Percentiles rank a stretch among this genome's conserved stretches.
Conservation (phyloP, 108 stramenopile genomes). For the Pseudonitzschia delicatissima region DNA sequence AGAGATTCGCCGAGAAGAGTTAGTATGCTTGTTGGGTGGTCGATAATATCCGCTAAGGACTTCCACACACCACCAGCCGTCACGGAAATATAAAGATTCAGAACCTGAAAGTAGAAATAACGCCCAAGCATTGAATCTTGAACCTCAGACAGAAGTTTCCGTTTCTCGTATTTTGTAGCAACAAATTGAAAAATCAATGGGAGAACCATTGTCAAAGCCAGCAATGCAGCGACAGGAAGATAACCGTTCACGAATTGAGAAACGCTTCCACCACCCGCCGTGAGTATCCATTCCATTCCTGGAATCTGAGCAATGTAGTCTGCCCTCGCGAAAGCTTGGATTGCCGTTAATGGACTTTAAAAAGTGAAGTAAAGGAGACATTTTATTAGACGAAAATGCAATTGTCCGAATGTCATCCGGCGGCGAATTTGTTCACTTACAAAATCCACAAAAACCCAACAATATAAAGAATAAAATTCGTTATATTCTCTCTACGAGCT, state of each 20-base stretch:
- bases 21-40: constrained; percentile 71
- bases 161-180: constrained; percentile 70
- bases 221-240: constrained; percentile 83
- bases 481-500: constrained; percentile 52
- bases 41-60: constrained; percentile 73
- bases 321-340: constrained; percentile 82
- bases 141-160: constrained; percentile 77
- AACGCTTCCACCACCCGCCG: constrained; percentile 49
- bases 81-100: constrained; percentile 87
- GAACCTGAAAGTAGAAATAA: constrained; percentile 89
- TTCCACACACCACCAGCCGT: constrained; percentile 80
- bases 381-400: not conserved
- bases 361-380: not conserved
- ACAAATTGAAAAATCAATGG: constrained; percentile 77
- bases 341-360: constrained; percentile 60
- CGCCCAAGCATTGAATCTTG: constrained; percentile 80
- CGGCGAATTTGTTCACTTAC: not conserved
- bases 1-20: constrained; percentile 70
- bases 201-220: constrained; percentile 68
- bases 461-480: constrained; percentile 61
- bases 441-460: constrained; percentile 86
- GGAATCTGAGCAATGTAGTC: constrained; percentile 54
- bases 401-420: not conserved
- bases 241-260: constrained; percentile 84
- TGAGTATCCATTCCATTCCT: constrained; percentile 59